Conservation (phyloP, 306 rosid species). For the Ammopiptanthus mongolicus region DNA sequence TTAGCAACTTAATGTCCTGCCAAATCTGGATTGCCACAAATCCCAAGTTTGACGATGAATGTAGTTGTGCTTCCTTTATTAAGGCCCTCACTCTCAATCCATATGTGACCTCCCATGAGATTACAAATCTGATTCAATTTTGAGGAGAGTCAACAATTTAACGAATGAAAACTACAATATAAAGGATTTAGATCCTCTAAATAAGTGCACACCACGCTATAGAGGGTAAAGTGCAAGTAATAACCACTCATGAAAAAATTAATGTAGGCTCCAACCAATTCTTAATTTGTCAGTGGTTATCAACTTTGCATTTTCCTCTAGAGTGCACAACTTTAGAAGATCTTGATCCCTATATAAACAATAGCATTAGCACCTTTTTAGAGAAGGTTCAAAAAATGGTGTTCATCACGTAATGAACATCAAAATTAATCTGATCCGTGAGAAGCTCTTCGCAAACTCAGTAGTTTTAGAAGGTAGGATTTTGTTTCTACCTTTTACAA, state of each 20-base stretch:
- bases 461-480: neutral
- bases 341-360: neutral
- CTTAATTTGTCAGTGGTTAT: neutral
- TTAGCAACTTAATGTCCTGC: constrained; percentile 33
- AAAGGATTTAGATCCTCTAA: neutral
- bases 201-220: neutral
- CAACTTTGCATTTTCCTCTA: neutral
- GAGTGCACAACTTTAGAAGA: neutral
- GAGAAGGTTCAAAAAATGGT: neutral
- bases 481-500: constrained; percentile 61
- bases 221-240: neutral
- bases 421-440: neutral
- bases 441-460: neutral
- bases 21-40: constrained; percentile 44
- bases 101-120: constrained; percentile 92
- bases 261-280: neutral
- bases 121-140: constrained; percentile 67
- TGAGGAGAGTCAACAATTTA: constrained; percentile 8
- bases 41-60: constrained; percentile 77
- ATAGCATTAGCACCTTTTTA: neutral
- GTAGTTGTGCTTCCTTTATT: constrained; percentile 66
- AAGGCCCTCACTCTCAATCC: constrained; percentile 90
- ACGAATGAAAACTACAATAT: neutral
- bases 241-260: neutral
- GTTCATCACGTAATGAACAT: neutral